Base-by-base conservation (phyloP, 2,329 filamentous ascomycete species). In the Penicillium sp. region DNA sequence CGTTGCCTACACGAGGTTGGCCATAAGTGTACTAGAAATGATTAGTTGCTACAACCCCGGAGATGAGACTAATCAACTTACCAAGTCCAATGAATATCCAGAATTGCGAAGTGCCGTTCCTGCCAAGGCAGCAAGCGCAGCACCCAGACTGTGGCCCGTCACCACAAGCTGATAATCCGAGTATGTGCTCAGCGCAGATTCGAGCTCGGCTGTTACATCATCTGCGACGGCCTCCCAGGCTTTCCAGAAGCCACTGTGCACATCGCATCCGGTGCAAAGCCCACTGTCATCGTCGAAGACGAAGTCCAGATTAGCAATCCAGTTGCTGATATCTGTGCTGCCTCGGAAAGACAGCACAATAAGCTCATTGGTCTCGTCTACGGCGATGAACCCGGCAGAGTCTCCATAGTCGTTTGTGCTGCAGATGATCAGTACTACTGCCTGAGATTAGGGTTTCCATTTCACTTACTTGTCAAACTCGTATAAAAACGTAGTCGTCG, bases 141-240 rank as follows among this genome's bases (percentile, higher is more conserved):
- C 82, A 3, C 82, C 82, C 5, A 83, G 75, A 54, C 76, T 80
- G 63, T 84, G 82, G 1, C 82, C 82, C 0, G 79, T 81, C 4
- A 78, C 60, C 0, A 81, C 71, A 46, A 84, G 60, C 27, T 68
- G 72, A 66, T 77, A 82, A 22, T 58, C 65, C 0, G 80, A 74
- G 61, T 79, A 74, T 2, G 53, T 50, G 42, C 3, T 53, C 22
- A 6, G 56, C 37, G 11, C 70, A 70, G 9, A 62, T 61, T 71
- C 58, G 26, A 84, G 66, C 6, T 77, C 71, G 0, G 66, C 57
- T 6, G 78, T 64, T 2, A 84, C 70, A 2, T 66, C 64, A 3
- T 66, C 60, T 11, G 78, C 71, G 2, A 73, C 71, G 0, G 64
- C 52, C 16, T 65, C 52, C 81, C 81, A 84, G 26, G 78, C 73